A percentile compares a stretch with the other conserved stretches of the same genome.
Conservation (phyloP, 2,329 filamentous ascomycete genomes). For the Fusarium sp. region DNA sequence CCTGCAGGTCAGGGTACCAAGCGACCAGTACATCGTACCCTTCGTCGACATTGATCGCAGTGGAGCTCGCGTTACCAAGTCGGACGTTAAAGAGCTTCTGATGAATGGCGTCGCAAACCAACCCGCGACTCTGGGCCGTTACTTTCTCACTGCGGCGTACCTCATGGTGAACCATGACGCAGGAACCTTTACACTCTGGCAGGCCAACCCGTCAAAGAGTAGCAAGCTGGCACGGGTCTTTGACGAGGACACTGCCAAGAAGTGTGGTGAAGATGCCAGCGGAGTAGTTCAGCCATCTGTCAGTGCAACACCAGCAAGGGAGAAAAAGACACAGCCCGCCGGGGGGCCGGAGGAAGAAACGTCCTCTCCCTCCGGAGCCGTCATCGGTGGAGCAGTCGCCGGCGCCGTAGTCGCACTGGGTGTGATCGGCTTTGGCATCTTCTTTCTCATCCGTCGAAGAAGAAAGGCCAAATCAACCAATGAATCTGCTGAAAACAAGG, state of each 20-base stretch:
- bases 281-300: constrained; percentile 27
- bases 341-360: not conserved
- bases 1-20: constrained; percentile 22
- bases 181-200: constrained; percentile 50
- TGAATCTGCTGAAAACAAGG: too few relatives aligned
- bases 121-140: constrained; percentile 46
- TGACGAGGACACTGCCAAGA: constrained; percentile 8
- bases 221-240: constrained; percentile 22
- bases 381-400: constrained; percentile 20
- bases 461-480: not conserved
- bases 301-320: not conserved
- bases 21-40: not conserved
- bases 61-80: constrained; percentile 39
- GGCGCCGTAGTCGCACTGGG: constrained; percentile 3
- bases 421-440: constrained; percentile 7
- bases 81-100: constrained; percentile 39
- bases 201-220: constrained; percentile 45
- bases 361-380: constrained; percentile 3
- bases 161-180: constrained; percentile 53
- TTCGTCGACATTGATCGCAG: constrained; percentile 15
- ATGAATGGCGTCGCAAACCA: constrained; percentile 37
- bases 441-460: not conserved
- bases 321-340: not conserved
- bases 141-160: constrained; percentile 52
- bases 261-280: constrained; percentile 17